Evolutionary conservation across 2,329 filamentous ascomycete species (phyloP).

Genomic region (Elsinoe arachidis): DNA sequence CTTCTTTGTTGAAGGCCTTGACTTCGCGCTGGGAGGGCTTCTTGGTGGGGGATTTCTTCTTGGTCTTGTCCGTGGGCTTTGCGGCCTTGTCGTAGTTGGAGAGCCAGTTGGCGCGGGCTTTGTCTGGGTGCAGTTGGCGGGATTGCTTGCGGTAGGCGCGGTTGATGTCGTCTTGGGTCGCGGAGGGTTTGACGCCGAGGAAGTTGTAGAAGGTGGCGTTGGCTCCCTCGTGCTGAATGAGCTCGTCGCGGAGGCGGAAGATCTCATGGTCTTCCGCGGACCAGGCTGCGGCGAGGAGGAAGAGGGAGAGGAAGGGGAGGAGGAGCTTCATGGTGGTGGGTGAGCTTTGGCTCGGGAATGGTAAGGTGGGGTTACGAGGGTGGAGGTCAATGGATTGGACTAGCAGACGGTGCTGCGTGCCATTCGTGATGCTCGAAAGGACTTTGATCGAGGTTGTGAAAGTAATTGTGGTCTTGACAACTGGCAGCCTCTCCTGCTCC

Average conservation of each 20-base stretch:
- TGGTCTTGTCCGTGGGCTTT: conserved; percentile 24
- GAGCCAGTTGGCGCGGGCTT: conserved; percentile 76
- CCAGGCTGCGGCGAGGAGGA: conserved; percentile 65
- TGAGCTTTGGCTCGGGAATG: neutral
- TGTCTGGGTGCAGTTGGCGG: conserved; percentile 81
- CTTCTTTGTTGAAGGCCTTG: conserved; percentile 68
- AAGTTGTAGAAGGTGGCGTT: conserved; percentile 91
- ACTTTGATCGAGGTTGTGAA: neutral
- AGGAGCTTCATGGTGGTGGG: conserved; percentile 59
- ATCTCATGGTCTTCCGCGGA: conserved; percentile 97
- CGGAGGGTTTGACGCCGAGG: conserved; percentile 64
- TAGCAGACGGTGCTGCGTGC: neutral
- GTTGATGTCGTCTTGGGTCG: conserved; percentile 78
- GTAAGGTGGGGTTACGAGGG: neutral
- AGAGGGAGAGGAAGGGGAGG: conserved; percentile 57
- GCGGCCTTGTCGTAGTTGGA: conserved; percentile 54
- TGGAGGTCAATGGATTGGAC: neutral
- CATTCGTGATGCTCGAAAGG: neutral
- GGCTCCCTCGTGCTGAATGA: conserved; percentile 63
- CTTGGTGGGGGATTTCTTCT: conserved; percentile 57
- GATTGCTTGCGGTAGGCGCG: conserved; percentile 90
- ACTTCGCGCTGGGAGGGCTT: conserved; percentile 65
- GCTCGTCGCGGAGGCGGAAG: conserved; percentile 87
- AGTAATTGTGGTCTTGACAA: neutral
- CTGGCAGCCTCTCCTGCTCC: conserved; percentile 8